Base-by-base conservation (phyloP, 225 moss, liverwort and hornwort species). In the Pseudoscleropodium purum region DNA sequence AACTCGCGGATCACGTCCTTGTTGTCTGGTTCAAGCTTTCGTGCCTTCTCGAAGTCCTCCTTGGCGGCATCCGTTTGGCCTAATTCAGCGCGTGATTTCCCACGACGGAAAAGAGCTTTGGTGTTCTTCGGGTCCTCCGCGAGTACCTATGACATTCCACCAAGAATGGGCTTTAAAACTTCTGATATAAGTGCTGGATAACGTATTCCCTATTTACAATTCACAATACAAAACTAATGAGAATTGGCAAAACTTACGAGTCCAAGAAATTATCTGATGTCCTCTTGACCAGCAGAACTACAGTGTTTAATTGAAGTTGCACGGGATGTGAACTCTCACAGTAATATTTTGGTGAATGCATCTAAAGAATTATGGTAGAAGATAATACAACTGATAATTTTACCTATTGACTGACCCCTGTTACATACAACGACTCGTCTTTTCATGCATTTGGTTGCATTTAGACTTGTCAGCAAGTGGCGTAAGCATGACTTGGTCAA, bases 1-100 rank as follows among this genome's bases (percentile, higher is more conserved):
- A 99, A 84, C 92, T 99, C 99, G 20, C 96, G 97, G 59, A 84
- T 69, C 72, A 96, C 95, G 12, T 97, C 96, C 91, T 96, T 99
- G 90, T 99, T 97, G 57, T 91, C 93, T 64, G 97, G 96, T 43
- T 93, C 95, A n/a, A 99, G 87, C 57, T 91, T 94, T 74, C 91
- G 95, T 66, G 96, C 92, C 90, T 93, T 94, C 64, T 95, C 91
- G 36, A 99, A 96, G 83, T 97, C 99, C 63, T 90, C 96, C 90
- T 99, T 99, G 39, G 97, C 99, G 23, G 96, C 93, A 70, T 99
- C 99, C 18, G 97, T 96, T 91, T 97, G 99, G 69, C 99, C 97
- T 8, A 97, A 89, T 57, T 95, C 96, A 36, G 93, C 77, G 75
- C 99, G 93, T 51, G 97, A 96, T 85, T 97, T 99, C 52, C 97